Evolutionary conservation across 2,329 filamentous ascomycete species (phyloP), one percentile per base, ranked within the genome.

Genomic region (Aspergillus novoparasiticus): DNA sequence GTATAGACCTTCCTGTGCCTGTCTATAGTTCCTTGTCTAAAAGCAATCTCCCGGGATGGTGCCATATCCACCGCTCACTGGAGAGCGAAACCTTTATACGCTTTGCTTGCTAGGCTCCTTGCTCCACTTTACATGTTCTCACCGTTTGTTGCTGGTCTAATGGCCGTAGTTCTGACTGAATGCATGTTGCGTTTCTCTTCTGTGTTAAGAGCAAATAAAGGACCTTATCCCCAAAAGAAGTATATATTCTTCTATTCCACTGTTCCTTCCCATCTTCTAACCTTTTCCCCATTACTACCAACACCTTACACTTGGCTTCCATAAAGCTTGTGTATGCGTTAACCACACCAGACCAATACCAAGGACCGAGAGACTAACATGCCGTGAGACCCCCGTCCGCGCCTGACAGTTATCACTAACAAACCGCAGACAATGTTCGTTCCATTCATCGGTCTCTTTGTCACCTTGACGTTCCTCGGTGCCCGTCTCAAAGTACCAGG

Each of bases 401-500:
- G 3, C n/a, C 51, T 59, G n/a, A 23, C 28, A 34, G 26, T 23
- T 4, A 21, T 26, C 3, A 39, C 16, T 59, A n/a, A 61, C 39
- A 32, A 11, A 19, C 41, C 36, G 41, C 36, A 59, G 26, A 69
- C 58, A 34, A 68, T 73, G 66, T 46, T 72, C 50, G 32, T 73
- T 34, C 64, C 68, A 6, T 64, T 74, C 36, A 23, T 72, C 36
- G 61, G 66, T 4, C 32, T 71, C 34, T 64, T 71, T 46, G 28
- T 68, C 50, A 48, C 66, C 46, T 39, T 75, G 45, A 64, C 69
- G 55, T 62, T 74, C 32, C 72, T 69, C 69, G 69, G 72, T 34
- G 60, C 68, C 28, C 67, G 69, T 51, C 57, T 67, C 51, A 67
- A 65, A 11, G 64, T 71, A 32, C 69, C 69, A 14, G 68, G 69